A percentile compares a stretch with the other conserved stretches of the same genome.
phyloP scores from a whole-genome alignment of 2,329 filamentous ascomycete species.

The Cadophora sp. region DNA sequence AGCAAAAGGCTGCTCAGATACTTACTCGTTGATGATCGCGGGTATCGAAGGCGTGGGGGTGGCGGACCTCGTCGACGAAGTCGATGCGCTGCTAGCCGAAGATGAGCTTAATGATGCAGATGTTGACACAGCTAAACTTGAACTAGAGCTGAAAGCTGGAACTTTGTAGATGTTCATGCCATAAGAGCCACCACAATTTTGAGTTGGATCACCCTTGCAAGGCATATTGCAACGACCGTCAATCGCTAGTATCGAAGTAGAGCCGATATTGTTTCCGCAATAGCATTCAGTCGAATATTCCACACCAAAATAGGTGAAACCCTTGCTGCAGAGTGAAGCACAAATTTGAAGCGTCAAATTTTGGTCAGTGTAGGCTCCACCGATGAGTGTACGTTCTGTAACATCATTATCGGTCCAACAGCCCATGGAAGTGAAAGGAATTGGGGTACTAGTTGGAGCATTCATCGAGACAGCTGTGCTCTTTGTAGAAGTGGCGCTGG shows the following conservation, averaged over 20 bases:
- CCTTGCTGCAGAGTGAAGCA: neutral
- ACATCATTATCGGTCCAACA: neutral
- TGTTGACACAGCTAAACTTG: neutral
- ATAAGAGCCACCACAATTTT: neutral
- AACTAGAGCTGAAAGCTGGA: neutral
- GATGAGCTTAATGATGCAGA: neutral
- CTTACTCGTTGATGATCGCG: conserved; percentile 5
- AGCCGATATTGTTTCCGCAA: neutral
- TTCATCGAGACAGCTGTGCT: neutral
- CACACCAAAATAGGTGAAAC: neutral
- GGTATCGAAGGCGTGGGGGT: conserved; percentile 15
- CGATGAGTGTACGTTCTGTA: neutral
- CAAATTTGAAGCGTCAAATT: neutral
- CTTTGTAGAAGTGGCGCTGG: neutral
- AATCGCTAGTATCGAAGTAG: neutral
- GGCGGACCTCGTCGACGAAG: neutral
- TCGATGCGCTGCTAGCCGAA: neutral
- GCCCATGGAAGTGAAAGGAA: neutral
- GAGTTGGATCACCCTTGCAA: neutral
- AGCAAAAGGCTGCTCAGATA: neutral
- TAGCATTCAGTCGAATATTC: neutral
- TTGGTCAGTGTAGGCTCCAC: neutral
- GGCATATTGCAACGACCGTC: neutral
- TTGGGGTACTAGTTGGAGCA: neutral
- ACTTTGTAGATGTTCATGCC: neutral